These are phyloP conservation scores for Agroathelia rolfsii DNA, from an alignment of 1,284 basidiomycete genomes.

Conservation along the genomic window DNA sequence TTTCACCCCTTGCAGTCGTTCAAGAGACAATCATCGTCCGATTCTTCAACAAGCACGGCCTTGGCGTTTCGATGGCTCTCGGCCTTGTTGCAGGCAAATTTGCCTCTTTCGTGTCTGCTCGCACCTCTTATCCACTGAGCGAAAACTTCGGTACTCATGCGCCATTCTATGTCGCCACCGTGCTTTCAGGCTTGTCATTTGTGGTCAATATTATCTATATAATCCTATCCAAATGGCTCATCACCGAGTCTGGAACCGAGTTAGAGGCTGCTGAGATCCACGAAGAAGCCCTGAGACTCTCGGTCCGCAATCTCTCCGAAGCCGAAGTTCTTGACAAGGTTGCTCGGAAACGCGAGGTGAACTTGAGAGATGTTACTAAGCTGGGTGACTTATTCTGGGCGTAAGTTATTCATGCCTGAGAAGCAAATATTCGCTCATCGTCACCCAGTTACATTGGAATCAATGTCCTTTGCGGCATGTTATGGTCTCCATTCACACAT, in stretches of 20 bases:
- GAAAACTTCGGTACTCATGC: constrained; percentile 58
- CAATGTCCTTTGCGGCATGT: constrained; percentile 66
- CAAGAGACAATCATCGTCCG: constrained; percentile 76
- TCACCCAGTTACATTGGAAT: constrained; percentile 49
- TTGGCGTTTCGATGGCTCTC: constrained; percentile 69
- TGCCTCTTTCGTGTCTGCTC: constrained; percentile 67
- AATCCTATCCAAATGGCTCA: constrained; percentile 49
- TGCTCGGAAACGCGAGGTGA: constrained; percentile 52
- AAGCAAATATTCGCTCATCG: constrained; percentile 2
- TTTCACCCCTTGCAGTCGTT: constrained; percentile 67
- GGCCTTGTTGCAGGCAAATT: constrained; percentile 72
- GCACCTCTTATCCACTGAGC: constrained; percentile 66
- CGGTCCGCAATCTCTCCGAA: constrained; percentile 38
- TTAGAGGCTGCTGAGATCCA: constrained; percentile 52
- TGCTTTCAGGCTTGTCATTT: constrained; percentile 55
- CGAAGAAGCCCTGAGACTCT: constrained; percentile 37
- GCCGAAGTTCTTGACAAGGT: constrained; percentile 56
- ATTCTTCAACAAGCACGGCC: constrained; percentile 68
- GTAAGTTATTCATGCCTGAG: constrained; percentile 30
- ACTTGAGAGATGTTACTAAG: constrained; percentile 46
- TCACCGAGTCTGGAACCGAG: constrained; percentile 48
- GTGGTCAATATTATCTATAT: constrained; percentile 61
- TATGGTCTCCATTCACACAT: constrained; percentile 74
- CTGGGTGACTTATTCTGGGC: constrained; percentile 77
- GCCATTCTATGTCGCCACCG: constrained; percentile 62